Evolutionary conservation across 345 rosid genomes (phyloP).

Genomic region (Alliaria petiolata): DNA sequence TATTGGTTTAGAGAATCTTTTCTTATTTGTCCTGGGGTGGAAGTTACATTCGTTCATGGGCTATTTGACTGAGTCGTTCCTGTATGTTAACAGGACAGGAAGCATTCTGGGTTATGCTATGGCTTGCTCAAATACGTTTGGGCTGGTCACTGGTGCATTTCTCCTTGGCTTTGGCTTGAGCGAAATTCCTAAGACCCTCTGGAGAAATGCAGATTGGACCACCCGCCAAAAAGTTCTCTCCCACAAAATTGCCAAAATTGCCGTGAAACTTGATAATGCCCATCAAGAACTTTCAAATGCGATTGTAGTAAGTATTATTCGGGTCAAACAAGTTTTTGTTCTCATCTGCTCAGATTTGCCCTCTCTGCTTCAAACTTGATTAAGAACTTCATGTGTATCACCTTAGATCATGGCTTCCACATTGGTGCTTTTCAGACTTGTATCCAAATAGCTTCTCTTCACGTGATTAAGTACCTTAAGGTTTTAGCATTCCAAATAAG

Average conservation of each 20-base stretch:
- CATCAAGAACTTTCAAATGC: conserved; percentile 98
- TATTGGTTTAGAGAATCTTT: neutral
- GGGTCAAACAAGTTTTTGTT: neutral
- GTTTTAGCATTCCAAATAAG: neutral
- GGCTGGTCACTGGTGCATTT: conserved; percentile 97
- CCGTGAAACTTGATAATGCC: conserved; percentile 94
- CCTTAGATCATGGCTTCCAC: neutral
- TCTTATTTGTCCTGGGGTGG: neutral
- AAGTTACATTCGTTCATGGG: neutral
- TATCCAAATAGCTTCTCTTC: neutral
- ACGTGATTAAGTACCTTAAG: neutral
- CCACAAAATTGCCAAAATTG: conserved; percentile 96
- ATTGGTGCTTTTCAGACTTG: neutral
- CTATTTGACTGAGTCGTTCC: neutral
- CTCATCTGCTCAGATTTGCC: neutral
- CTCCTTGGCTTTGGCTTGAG: conserved; percentile 99
- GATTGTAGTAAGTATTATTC: conserved; percentile 66
- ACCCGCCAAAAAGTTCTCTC: conserved; percentile 95
- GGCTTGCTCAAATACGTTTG: conserved; percentile 99
- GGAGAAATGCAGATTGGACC: conserved; percentile 95
- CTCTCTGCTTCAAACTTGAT: neutral
- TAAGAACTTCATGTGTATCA: neutral
- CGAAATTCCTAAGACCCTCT: conserved; percentile 84
- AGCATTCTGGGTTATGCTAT: conserved; percentile 86
- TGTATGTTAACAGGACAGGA: conserved; percentile 43